These are phyloP conservation scores for Oryza officinalis DNA, from an alignment of 176 grass and related monocot species.

Conservation along the genomic window DNA sequence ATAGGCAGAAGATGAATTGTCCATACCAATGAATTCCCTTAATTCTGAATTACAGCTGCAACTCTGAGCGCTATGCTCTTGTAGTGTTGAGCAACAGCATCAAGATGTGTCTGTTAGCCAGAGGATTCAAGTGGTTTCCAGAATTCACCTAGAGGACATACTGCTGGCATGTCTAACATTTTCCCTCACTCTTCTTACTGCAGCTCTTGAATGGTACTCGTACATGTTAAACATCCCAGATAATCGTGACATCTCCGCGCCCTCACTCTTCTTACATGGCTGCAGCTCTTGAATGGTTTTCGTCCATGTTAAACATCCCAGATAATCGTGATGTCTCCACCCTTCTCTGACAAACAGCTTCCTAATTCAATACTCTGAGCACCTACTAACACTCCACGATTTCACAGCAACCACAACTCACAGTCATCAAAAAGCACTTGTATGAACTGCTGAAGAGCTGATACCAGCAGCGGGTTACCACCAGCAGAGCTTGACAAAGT, in stretches of 20 bases:
- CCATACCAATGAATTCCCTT: not conserved
- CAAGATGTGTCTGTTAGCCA: conserved; percentile 10
- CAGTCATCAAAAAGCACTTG: not conserved
- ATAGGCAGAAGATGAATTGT: not conserved
- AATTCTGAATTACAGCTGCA: conserved; percentile 3
- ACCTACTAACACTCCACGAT: not conserved
- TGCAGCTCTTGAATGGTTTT: no score
- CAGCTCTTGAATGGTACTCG: not conserved
- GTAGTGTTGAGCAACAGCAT: not conserved
- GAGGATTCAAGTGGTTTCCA: not conserved
- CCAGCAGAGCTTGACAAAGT: not conserved
- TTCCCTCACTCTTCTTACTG: not conserved
- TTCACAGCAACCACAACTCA: not conserved
- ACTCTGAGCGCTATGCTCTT: not conserved
- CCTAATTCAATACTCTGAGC: conserved; percentile 2
- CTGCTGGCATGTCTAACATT: not conserved
- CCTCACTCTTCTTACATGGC: not conserved
- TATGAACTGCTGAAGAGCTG: not conserved
- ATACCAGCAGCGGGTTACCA: not conserved
- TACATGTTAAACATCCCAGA: not conserved
- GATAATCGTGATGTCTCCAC: not conserved
- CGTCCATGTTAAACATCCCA: not conserved
- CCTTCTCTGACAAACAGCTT: not conserved
- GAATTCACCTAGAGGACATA: not conserved
- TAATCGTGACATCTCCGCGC: not conserved